These are phyloP conservation scores for Fusarium haematococcum DNA, from an alignment of 2,329 filamentous ascomycete species.

Conservation along the genomic window DNA sequence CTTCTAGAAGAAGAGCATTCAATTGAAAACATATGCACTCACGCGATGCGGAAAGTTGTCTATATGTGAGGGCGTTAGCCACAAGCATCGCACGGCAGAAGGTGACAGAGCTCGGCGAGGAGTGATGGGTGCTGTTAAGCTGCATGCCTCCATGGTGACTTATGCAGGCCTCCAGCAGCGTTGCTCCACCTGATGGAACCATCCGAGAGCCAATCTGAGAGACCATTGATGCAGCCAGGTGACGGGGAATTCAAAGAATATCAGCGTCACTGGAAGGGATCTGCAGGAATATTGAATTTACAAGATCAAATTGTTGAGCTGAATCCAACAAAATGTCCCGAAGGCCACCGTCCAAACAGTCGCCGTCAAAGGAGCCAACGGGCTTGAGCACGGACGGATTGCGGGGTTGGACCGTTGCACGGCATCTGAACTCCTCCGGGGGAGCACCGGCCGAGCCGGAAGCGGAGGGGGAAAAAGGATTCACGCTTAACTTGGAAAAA, in stretches of 20 bases:
- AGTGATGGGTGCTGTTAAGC: constrained; percentile 14
- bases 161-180: constrained; percentile 15
- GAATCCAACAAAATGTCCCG: not conserved
- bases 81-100: constrained; percentile 8
- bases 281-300: not conserved
- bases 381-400: not conserved
- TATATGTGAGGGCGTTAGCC: not conserved
- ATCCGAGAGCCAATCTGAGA: constrained; percentile 21
- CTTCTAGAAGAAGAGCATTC: not conserved
- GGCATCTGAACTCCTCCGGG: constrained; percentile 4
- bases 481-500: not conserved
- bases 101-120: constrained; percentile 5
- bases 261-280: constrained; percentile 3
- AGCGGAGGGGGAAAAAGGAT: constrained; percentile 2
- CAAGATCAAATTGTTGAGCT: not conserved
- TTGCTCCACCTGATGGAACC: constrained; percentile 24
- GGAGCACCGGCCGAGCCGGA: constrained; percentile 6
- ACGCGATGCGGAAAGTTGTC: not conserved
- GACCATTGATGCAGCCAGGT: constrained; percentile 6
- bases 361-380: not conserved
- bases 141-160: constrained; percentile 9
- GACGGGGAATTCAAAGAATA: constrained; percentile 10
- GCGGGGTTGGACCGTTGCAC: constrained; percentile 28
- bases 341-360: not conserved
- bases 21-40: not conserved